Percentiles rank a stretch among this genome's conserved stretches.
These are phyloP conservation scores for Termitomyces titanicus DNA, from an alignment of 768 basidiomycete genomes.

Conservation along the genomic window DNA sequence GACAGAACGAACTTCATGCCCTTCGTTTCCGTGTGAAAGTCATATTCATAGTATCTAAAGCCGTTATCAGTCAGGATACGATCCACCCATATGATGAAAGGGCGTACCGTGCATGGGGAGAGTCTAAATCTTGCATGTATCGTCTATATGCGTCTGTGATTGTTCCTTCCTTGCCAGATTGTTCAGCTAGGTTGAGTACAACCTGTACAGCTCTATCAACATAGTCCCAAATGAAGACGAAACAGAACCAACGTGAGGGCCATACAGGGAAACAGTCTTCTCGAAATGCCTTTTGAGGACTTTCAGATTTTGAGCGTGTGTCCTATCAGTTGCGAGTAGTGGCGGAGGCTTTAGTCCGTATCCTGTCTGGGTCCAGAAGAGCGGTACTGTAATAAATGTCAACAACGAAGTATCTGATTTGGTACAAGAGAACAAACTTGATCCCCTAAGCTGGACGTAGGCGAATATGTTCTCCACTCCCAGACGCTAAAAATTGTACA, in stretches of 20 bases:
- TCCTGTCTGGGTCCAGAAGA: constrained; percentile 90
- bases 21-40: constrained; percentile 90
- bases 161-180: constrained; percentile 80
- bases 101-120: constrained; percentile 54
- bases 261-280: constrained; percentile 63
- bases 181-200: constrained; percentile 87
- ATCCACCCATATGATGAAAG: not conserved
- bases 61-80: not conserved
- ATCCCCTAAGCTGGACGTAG: constrained; percentile 89
- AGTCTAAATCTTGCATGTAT: constrained; percentile 53
- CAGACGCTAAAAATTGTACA: constrained; percentile 51
- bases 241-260: constrained; percentile 58
- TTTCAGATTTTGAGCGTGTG: constrained; percentile 66
- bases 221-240: not conserved
- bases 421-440: constrained; percentile 51
- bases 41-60: constrained; percentile 74
- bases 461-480: constrained; percentile 75
- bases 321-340: constrained; percentile 66
- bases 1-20: constrained; percentile 78
- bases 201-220: constrained; percentile 40
- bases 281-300: constrained; percentile 74
- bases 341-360: constrained; percentile 89
- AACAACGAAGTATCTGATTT: constrained; percentile 5
- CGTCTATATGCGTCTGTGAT: constrained; percentile 79
- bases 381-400: constrained; percentile 57